phyloP scores from a whole-genome alignment of 306 rosid genomes.

The Trifolium pratense region DNA sequence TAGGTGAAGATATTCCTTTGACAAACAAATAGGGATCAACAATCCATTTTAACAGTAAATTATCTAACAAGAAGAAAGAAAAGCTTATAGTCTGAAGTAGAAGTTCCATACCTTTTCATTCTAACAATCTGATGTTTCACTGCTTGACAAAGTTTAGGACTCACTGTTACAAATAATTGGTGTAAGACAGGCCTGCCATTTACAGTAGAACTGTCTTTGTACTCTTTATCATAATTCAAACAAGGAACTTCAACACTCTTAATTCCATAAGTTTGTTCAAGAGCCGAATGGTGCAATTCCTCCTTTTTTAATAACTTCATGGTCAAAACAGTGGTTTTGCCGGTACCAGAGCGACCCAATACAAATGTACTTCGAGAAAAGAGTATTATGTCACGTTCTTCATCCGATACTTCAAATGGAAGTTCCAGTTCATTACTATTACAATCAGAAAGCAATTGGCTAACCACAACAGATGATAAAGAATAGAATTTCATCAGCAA shows the following conservation, averaged over 20 bases:
- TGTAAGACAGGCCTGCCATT: constrained; percentile 43
- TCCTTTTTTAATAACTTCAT: constrained; percentile 75
- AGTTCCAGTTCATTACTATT: constrained; percentile 62
- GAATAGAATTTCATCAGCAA: constrained; percentile 79
- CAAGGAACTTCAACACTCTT: constrained; percentile 26
- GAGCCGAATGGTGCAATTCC: constrained; percentile 44
- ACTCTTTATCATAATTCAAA: constrained; percentile 29
- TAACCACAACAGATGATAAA: constrained; percentile 56
- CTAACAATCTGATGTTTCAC: constrained; percentile 67
- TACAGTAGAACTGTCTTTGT: constrained; percentile 27
- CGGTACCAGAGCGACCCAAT: constrained; percentile 84
- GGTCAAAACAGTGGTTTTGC: constrained; percentile 83
- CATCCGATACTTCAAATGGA: constrained; percentile 76
- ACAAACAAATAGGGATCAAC: too few species aligned
- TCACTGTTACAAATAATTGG: constrained; percentile 83
- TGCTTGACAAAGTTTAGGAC: constrained; percentile 75
- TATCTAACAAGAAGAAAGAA: background rate
- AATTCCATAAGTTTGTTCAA: constrained; percentile 34
- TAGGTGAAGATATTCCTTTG: too few species aligned
- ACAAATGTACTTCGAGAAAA: constrained; percentile 63
- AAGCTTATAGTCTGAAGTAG: background rate
- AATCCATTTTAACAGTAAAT: background rate
- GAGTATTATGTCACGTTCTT: constrained; percentile 68
- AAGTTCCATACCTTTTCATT: constrained; percentile 64
- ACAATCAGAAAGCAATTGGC: constrained; percentile 63